Evolutionary conservation across 495 filamentous ascomycete species (phyloP), one percentile per base, ranked within the genome.

Genomic region (Aspergillus heteromorphus): DNA sequence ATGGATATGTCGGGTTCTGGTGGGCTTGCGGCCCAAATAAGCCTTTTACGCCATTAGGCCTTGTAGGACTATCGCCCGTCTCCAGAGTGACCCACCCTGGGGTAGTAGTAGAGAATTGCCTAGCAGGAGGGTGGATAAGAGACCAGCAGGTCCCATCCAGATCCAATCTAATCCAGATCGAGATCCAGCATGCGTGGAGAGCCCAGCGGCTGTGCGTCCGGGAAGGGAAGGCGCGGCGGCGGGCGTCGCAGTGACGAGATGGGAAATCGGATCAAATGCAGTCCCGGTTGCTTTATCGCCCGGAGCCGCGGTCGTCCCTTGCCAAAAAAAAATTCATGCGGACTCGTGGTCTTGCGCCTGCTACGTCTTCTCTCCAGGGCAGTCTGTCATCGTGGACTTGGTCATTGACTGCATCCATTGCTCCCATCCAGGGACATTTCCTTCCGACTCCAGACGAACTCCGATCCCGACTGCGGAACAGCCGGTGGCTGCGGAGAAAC

Each of bases 221-320:
- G 4, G 23, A 27, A 4, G 23, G 4, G 4, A 27, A 27, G 21
- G 65, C 63, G 60, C n/a, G 23, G 23, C 23, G 23, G 4, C 3
- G 23, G 23, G 23, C 23, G 23, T 27, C 23, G 23, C 23, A 7
- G 7, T 27, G 23, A 3, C 23, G 7, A 3, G 23, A 27, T 27
- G 23, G 4, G 4, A 27, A 27, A 21, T 66, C 63, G 60, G 57
- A 57, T 55, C 59, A 60, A 59, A 42, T 54, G 49, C 58, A 54
- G 36, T 58, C 55, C 60, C 63, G 63, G 54, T 20, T 54, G 56
- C 60, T 66, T 66, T 61, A 59, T 65, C 63, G 56, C 56, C 34
- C 42, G 45, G 59, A 60, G 51, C 57, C 54, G 48, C 55, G 47
- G 53, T 56, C 23, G 55, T 54, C 55, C 48, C 51, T 57, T 49